Conservation (phyloP, 1,284 basidiomycete genomes). For the Neolentinus lepideus region DNA sequence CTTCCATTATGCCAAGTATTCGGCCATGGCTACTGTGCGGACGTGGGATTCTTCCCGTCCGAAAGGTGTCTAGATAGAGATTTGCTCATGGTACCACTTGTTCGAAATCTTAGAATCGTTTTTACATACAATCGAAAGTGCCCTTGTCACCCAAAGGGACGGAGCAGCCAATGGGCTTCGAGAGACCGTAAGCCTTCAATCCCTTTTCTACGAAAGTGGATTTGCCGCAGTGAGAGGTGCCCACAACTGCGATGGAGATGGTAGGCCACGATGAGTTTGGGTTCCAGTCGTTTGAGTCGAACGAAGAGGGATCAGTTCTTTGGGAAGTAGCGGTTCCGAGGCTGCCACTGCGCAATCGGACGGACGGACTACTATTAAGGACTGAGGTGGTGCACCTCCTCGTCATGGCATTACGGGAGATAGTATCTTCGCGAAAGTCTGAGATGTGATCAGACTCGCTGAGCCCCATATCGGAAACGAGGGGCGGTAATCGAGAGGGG, state of each 20-base stretch:
- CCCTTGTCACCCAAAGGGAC: slow-evolving; percentile 24
- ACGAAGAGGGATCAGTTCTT: neutral
- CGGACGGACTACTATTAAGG: slow-evolving; percentile 23
- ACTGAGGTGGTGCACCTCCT: neutral
- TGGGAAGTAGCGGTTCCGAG: slow-evolving; percentile 24
- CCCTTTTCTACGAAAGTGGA: slow-evolving; percentile 64
- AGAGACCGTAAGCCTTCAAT: slow-evolving; percentile 47
- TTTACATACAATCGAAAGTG: slow-evolving; percentile 36
- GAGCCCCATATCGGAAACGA: neutral
- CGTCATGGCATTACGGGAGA: slow-evolving; percentile 3
- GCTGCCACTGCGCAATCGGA: slow-evolving; percentile 51
- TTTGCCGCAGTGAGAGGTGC: slow-evolving; percentile 66
- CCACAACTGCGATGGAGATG: slow-evolving; percentile 58
- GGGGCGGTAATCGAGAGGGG: neutral
- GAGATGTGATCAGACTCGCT: slow-evolving; percentile 16
- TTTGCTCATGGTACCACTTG: no score
- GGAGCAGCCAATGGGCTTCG: slow-evolving; percentile 31
- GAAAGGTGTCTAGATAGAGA: slow-evolving; percentile 35
- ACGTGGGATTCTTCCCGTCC: slow-evolving; percentile 35
- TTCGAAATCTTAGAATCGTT: neutral
- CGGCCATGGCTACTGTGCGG: slow-evolving; percentile 28
- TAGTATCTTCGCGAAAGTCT: neutral
- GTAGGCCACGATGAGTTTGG: slow-evolving; percentile 14
- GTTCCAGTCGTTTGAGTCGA: neutral
- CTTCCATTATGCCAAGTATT: slow-evolving; percentile 48